Evolutionary conservation across 768 basidiomycete genomes (phyloP).

Genomic region (Lactarius psammicola): DNA sequence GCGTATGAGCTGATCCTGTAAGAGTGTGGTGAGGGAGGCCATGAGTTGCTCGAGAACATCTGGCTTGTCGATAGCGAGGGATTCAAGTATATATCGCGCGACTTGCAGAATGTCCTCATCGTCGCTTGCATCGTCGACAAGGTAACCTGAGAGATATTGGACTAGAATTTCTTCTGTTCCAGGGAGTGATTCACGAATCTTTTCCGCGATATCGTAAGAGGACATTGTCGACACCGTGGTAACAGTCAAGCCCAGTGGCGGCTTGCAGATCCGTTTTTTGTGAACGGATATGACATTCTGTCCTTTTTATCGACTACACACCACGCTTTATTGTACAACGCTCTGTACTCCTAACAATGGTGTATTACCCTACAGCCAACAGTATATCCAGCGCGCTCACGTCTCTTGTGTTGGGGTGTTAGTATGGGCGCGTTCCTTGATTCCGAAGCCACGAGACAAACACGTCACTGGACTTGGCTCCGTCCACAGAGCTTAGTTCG

Average conservation of each 20-base stretch:
- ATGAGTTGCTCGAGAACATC: constrained; percentile 68
- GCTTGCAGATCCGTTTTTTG: too few relatives aligned
- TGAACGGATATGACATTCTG: too few relatives aligned
- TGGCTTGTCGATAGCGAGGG: constrained; percentile 61
- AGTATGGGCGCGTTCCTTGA: too few relatives aligned
- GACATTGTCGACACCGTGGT: constrained; percentile 48
- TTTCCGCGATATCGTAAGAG: constrained; percentile 73
- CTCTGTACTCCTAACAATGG: too few relatives aligned
- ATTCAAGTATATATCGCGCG: constrained; percentile 69
- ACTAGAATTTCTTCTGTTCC: constrained; percentile 84
- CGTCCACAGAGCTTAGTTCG: neutral
- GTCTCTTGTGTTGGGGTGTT: too few relatives aligned
- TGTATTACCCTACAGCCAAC: too few relatives aligned
- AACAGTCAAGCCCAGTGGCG: neutral
- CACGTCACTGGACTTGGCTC: too few relatives aligned
- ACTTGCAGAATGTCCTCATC: constrained; percentile 85
- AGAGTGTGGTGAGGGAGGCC: constrained; percentile 55
- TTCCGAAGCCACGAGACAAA: too few relatives aligned
- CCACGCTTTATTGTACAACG: too few relatives aligned
- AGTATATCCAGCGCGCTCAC: too few relatives aligned
- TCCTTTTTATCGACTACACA: too few relatives aligned
- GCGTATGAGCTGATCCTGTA: constrained; percentile 61
- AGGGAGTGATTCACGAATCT: constrained; percentile 66
- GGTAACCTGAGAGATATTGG: constrained; percentile 83
- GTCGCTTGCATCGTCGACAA: constrained; percentile 85